phyloP scores from a whole-genome alignment of 805 yeast genomes.

The Suhomyces tanzawaensis region DNA sequence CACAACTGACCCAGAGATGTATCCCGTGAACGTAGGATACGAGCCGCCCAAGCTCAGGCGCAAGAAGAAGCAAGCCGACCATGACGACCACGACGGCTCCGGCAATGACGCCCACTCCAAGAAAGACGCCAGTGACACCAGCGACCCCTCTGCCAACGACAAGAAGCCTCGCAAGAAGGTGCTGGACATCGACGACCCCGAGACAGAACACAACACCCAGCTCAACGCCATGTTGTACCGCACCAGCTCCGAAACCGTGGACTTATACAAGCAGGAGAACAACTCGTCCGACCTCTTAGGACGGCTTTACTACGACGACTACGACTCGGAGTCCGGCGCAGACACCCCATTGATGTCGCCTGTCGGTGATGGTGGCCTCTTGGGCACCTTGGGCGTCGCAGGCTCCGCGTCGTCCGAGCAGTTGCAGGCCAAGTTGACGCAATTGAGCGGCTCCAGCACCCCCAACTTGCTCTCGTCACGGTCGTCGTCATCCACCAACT shows the following conservation, averaged over 20 bases:
- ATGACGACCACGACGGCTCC: neutral
- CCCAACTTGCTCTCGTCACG: conserved; percentile 5
- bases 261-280: conserved; percentile 36
- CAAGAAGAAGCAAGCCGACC: neutral
- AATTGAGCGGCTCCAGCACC: conserved; percentile 9
- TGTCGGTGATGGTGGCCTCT: conserved; percentile 4
- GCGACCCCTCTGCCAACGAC: neutral
- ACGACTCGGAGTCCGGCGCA: conserved; percentile 30
- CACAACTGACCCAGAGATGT: too few relatives aligned
- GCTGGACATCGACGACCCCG: conserved; percentile 6
- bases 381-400: neutral
- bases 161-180: neutral
- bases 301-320: conserved; percentile 42
- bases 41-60: neutral
- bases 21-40: neutral
- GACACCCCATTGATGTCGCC: conserved; percentile 19
- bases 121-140: neutral
- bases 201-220: conserved; percentile 37
- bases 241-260: conserved; percentile 37
- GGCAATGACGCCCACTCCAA: neutral
- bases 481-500: conserved; percentile 7
- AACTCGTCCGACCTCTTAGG: conserved; percentile 40
- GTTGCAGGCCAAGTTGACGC: conserved; percentile 9
- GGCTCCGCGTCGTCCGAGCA: conserved; percentile 9
- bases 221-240: conserved; percentile 39